These are phyloP conservation scores for Lippia alba DNA, from an alignment of 305 asterid species.

Conservation along the genomic window DNA sequence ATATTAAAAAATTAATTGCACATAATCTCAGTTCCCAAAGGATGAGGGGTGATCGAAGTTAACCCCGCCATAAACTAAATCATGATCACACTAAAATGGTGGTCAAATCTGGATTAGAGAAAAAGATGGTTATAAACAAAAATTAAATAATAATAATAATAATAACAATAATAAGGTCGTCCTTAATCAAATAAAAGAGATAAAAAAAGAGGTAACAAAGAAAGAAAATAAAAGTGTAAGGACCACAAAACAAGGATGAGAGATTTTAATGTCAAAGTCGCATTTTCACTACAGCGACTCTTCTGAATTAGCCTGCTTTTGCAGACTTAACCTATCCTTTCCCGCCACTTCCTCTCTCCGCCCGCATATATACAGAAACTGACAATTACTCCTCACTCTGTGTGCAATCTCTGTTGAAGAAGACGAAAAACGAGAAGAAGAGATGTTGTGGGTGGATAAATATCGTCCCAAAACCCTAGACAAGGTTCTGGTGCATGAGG, in stretches of 20 bases:
- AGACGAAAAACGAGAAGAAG: slow-evolving; percentile 16
- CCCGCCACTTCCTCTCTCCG: slow-evolving; percentile 44
- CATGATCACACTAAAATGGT: too few relatives aligned
- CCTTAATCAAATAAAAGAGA: too few relatives aligned
- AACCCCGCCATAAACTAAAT: too few relatives aligned
- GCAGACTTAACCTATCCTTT: slow-evolving; percentile 35
- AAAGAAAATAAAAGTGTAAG: background rate
- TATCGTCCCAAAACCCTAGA: slow-evolving; percentile 97
- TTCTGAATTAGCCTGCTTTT: slow-evolving; percentile 4
- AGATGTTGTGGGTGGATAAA: slow-evolving; percentile 98
- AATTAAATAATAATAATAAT: too few relatives aligned
- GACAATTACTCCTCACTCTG: background rate
- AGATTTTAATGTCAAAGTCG: background rate
- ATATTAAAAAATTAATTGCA: too few relatives aligned
- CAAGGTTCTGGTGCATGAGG: slow-evolving; percentile 78
- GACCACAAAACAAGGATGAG: background rate
- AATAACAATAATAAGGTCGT: too few relatives aligned
- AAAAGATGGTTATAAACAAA: too few relatives aligned
- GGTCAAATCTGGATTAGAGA: too few relatives aligned
- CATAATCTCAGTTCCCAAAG: too few relatives aligned
- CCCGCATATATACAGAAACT: slow-evolving; percentile 5
- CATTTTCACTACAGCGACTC: background rate
- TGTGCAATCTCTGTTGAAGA: slow-evolving; percentile 18
- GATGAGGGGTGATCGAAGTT: too few relatives aligned
- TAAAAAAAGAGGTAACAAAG: background rate